Evolutionary conservation across 345 rosid genomes (phyloP).

Genomic region (Acer yangbiense): DNA sequence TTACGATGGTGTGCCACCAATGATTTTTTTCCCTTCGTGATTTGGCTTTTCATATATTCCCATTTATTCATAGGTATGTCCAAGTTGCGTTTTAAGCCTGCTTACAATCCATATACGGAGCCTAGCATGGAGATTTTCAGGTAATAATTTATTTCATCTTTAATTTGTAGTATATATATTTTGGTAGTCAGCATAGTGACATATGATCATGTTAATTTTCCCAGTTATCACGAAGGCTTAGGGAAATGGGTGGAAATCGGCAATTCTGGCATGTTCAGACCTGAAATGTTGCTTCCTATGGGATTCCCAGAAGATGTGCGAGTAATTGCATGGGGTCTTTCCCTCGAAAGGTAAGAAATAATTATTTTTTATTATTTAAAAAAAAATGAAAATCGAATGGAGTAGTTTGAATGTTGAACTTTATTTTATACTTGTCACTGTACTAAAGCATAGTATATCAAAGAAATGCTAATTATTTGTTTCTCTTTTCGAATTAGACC

Average conservation of each 20-base stretch:
- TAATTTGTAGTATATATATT: neutral
- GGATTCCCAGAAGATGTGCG: conserved; percentile 89
- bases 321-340: conserved; percentile 96
- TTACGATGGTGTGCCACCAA: neutral
- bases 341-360: conserved; percentile 81
- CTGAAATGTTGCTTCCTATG: conserved; percentile 95
- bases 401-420: neutral
- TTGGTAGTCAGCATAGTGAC: conserved; percentile 6
- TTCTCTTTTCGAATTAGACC: conserved; percentile 53
- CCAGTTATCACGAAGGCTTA: conserved; percentile 83
- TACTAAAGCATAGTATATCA: neutral
- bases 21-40: neutral
- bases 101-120: conserved; percentile 96
- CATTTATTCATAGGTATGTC: conserved; percentile 68
- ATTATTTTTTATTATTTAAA: too few species aligned
- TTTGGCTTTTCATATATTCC: neutral
- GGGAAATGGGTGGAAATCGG: conserved; percentile 94
- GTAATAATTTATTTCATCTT: conserved; percentile 32
- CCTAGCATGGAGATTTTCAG: conserved; percentile 99
- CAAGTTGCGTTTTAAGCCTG: conserved; percentile 84
- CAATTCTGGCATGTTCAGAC: conserved; percentile 95
- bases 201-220: neutral
- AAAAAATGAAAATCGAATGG: neutral
- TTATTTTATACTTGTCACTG: neutral
- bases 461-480: neutral